A percentile compares a stretch with the other conserved stretches of the same genome.
These are phyloP conservation scores for Leishmania gerbilli DNA, from an alignment of 208 protist species.

Conservation along the genomic window DNA sequence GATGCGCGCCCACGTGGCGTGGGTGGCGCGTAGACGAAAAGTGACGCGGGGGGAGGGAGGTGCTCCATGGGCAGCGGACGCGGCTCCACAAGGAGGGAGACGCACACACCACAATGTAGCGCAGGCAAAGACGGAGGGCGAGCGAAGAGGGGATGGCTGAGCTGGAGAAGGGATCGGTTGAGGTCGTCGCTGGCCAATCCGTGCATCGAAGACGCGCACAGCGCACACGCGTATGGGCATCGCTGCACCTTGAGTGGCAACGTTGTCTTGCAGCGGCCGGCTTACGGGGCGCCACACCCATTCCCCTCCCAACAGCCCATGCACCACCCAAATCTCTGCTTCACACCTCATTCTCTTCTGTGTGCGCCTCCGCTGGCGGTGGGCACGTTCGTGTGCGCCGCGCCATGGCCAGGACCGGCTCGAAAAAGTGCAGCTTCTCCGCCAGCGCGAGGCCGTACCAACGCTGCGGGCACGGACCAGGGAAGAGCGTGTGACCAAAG, in stretches of 20 bases:
- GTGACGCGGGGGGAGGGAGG: neutral
- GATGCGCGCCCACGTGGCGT: neutral
- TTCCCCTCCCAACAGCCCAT: neutral
- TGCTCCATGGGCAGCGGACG: neutral
- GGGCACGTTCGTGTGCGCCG: neutral
- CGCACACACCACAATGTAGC: no score
- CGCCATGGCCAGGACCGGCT: constrained; percentile 42
- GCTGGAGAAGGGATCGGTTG: neutral
- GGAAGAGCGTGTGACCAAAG: constrained; percentile 43
- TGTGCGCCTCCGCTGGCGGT: neutral
- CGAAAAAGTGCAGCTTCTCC: constrained; percentile 46
- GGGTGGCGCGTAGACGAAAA: neutral
- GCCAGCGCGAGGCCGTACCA: constrained; percentile 74
- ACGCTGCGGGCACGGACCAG: constrained; percentile 50
- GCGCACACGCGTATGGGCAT: neutral
- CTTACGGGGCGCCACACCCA: neutral
- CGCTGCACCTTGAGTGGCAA: neutral
- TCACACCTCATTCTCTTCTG: neutral
- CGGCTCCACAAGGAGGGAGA: no score
- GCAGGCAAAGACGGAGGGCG: neutral
- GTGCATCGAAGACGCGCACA: neutral
- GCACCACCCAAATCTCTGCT: no score
- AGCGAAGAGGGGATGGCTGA: neutral
- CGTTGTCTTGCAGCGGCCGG: neutral
- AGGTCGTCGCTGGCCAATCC: neutral